Evolutionary conservation across 371 early-diverging fungal species (phyloP), one percentile per base, ranked within the genome.

Genomic region (Mucor plumbeus): DNA sequence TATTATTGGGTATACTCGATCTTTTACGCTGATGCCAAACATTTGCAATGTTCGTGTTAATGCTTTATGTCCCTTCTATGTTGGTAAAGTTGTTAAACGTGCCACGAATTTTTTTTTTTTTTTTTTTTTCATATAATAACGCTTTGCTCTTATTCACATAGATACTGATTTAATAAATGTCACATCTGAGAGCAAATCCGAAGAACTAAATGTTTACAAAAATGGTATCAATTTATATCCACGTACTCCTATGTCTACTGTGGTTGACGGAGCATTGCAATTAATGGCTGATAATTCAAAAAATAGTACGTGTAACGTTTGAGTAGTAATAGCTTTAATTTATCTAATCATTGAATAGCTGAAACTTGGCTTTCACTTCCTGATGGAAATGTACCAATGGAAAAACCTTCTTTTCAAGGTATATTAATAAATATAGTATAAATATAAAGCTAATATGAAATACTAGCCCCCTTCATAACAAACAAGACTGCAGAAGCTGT

Each of bases 1-100:
- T 35, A 84, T 98, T n/a, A 90, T 93, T 67, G 96, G 96, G 31
- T 89, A 98, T 67, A 91, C 95, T 70, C 84, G 90, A 70, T 92
- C 97, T 14, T 81, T 99, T 62, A 95, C 96, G 26, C 80, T 90
- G 35, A 33, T 81, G 55, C 68, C 68, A n/a, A 33, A 47, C 5
- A 64, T 81, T 15, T 79, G 77, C 41, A 77, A 77, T 33, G 76
- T 81, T 7, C 71, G 82, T 14, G 76, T 78, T 4, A 79, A 77
- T 62, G 79, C 79, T 34, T 56, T 74, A 11, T 69, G 71, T 47
- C 71, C 68, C 15, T 68, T 59, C 39, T 74, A 65, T 65, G 71
- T 74, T 54, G 70, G 74, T 73, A 70, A 69, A 7, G 58, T 17
- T 26, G 26, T 1, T 26, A 3, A 26, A 26, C 26, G 1, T 3